These are phyloP conservation scores for Capronia epimyces DNA, from an alignment of 2,329 filamentous ascomycete species.

Conservation along the genomic window DNA sequence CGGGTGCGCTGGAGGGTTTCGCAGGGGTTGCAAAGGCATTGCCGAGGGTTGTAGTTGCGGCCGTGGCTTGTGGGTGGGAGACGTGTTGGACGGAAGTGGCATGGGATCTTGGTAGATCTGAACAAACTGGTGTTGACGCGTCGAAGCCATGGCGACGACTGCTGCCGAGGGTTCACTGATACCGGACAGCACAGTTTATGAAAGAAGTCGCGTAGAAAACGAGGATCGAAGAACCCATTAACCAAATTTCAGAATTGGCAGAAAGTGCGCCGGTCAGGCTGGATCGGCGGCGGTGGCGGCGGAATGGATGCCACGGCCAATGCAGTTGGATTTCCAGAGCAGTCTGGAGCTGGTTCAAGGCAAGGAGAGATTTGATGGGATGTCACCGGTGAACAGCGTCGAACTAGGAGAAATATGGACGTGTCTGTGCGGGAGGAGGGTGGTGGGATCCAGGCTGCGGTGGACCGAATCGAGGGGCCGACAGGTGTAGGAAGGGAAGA, in stretches of 20 bases:
- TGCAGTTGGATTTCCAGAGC: conserved; percentile 6
- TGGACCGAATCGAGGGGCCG: conserved; percentile 13
- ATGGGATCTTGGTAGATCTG: conserved; percentile 56
- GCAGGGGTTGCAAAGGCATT: conserved; percentile 39
- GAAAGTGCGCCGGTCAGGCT: conserved; percentile 5
- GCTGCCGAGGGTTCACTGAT: conserved; percentile 9
- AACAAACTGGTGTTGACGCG: conserved; percentile 43
- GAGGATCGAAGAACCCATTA: conserved; percentile 15
- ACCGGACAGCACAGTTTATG: conserved; percentile 13
- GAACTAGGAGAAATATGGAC: conserved; percentile 16
- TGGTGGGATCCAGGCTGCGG: conserved; percentile 15
- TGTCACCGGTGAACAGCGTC: conserved; percentile 9
- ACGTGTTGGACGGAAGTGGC: conserved; percentile 37
- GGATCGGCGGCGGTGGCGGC: conserved; percentile 5
- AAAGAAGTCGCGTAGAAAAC: conserved; percentile 21
- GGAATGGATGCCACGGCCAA: conserved; percentile 2
- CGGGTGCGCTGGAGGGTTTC: conserved; percentile 41
- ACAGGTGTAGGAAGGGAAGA: conserved; percentile 4
- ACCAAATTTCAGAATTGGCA: conserved; percentile 12
- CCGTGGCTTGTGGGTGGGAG: conserved; percentile 33
- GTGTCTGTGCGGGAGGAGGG: conserved; percentile 24
- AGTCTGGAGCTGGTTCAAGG: conserved; percentile 15
- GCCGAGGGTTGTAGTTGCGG: conserved; percentile 49
- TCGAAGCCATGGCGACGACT: conserved; percentile 27
- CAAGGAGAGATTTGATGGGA: conserved; percentile 21